These are phyloP conservation scores for Fagus crenata DNA, from an alignment of 306 rosid genomes.

Conservation along the genomic window DNA sequence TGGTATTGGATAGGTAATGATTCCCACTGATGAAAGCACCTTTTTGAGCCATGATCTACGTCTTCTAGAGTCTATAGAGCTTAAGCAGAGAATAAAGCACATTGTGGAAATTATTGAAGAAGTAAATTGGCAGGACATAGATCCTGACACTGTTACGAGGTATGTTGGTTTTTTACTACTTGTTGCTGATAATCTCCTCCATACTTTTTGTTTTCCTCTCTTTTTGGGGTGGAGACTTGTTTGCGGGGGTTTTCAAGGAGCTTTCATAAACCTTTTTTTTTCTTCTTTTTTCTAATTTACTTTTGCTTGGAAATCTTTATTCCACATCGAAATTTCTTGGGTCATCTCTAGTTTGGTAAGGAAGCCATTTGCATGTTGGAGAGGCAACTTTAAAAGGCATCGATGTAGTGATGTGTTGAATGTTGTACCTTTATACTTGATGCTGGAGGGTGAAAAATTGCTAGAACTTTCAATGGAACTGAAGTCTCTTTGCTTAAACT, in stretches of 20 bases:
- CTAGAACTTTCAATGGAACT: too few relatives aligned
- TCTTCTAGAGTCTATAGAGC: slow-evolving; percentile 88
- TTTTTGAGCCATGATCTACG: slow-evolving; percentile 89
- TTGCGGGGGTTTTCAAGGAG: not conserved
- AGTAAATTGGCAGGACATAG: slow-evolving; percentile 71
- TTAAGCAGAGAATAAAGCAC: slow-evolving; percentile 82
- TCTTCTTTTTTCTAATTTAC: not conserved
- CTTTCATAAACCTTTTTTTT: not conserved
- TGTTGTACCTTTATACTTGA: too few relatives aligned
- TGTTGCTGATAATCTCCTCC: slow-evolving; percentile 2
- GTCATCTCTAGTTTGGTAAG: too few relatives aligned
- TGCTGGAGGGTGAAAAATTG: too few relatives aligned
- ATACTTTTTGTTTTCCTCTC: not conserved
- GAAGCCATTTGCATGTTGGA: too few relatives aligned
- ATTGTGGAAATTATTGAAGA: slow-evolving; percentile 80
- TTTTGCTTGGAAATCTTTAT: not conserved
- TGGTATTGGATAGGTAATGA: slow-evolving; percentile 52
- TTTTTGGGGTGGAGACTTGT: not conserved
- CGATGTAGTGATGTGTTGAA: too few relatives aligned
- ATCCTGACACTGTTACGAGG: slow-evolving; percentile 91
- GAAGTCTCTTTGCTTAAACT: too few relatives aligned
- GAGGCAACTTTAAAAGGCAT: too few relatives aligned
- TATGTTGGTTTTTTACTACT: slow-evolving; percentile 33
- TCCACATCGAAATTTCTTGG: not conserved
- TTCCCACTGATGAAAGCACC: slow-evolving; percentile 50